Conservation (phyloP, 2,329 filamentous ascomycete genomes). For the Penicillium sp. region DNA sequence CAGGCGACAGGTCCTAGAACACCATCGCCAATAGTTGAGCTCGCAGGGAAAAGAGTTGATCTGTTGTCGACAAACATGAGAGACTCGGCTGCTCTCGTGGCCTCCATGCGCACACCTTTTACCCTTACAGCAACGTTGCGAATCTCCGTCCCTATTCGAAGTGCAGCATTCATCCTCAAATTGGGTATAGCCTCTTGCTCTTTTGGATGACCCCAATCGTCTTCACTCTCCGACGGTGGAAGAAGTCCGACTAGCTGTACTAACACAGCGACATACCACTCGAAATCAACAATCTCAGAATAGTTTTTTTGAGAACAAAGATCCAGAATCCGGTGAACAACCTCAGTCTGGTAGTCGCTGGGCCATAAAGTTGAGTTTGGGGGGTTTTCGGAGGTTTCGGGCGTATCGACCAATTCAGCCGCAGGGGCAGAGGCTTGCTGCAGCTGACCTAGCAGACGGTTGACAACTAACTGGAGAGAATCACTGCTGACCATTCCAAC, state of each 20-base stretch:
- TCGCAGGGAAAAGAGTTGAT: constrained; percentile 56
- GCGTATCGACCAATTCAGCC: constrained; percentile 28
- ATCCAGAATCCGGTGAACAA: constrained; percentile 76
- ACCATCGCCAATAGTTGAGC: constrained; percentile 54
- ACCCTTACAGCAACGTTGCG: constrained; percentile 92
- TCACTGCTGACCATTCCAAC: constrained; percentile 91
- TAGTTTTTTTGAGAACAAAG: constrained; percentile 94
- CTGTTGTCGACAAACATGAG: constrained; percentile 62
- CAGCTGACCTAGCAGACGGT: constrained; percentile 83
- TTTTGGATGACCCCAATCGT: constrained; percentile 20
- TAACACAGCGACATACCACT: constrained; percentile 93
- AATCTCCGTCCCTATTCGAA: constrained; percentile 73
- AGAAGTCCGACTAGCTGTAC: constrained; percentile 74
- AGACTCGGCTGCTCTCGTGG: constrained; percentile 77
- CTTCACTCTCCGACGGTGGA: constrained; percentile 28
- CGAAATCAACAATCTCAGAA: constrained; percentile 80
- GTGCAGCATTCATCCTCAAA: constrained; percentile 27
- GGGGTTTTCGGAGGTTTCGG: background rate
- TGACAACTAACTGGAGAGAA: constrained; percentile 78
- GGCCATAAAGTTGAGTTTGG: constrained; percentile 60
- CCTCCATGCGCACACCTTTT: constrained; percentile 72
- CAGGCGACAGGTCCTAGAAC: constrained; percentile 76
- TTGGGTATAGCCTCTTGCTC: constrained; percentile 13
- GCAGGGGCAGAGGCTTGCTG: constrained; percentile 54
- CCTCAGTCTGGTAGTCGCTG: constrained; percentile 79